These are phyloP conservation scores for Stygiomarasmius scandens DNA, from an alignment of 1,284 basidiomycete species.

Conservation along the genomic window DNA sequence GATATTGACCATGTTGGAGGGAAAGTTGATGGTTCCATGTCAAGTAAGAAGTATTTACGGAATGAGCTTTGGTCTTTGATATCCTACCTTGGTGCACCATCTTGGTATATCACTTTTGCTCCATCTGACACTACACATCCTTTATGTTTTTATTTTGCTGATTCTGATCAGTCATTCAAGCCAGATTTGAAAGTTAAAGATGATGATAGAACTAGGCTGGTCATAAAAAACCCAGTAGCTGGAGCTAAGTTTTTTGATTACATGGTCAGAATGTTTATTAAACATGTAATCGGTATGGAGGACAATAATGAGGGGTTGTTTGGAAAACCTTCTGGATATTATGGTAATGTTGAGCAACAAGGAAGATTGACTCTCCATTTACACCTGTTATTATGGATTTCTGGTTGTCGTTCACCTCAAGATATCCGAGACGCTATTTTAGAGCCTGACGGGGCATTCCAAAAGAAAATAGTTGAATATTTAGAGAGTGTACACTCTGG, in stretches of 20 bases:
- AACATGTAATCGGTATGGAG: constrained; percentile 12
- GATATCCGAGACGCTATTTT: constrained; percentile 25
- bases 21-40: constrained; percentile 34
- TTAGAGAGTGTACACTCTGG: constrained; percentile 18
- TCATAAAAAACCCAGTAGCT: constrained; percentile 22
- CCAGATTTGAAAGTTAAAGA: not conserved
- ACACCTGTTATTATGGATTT: constrained; percentile 35
- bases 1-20: constrained; percentile 37
- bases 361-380: constrained; percentile 34
- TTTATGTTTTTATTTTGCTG: constrained; percentile 28
- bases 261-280: constrained; percentile 11
- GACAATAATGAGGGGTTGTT: constrained; percentile 20
- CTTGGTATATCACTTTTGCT: constrained; percentile 31
- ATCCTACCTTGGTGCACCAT: constrained; percentile 25
- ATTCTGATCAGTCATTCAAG: constrained; percentile 14
- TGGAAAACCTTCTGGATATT: constrained; percentile 31
- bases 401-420: constrained; percentile 25
- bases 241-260: constrained; percentile 19
- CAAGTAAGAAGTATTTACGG: constrained; percentile 35
- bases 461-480: constrained; percentile 16
- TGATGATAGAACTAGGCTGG: constrained; percentile 2
- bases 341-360: constrained; percentile 39
- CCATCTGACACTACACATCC: constrained; percentile 27
- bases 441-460: constrained; percentile 18
- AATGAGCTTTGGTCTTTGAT: constrained; percentile 41